Evolutionary conservation across 2,329 filamentous ascomycete species (phyloP).

Genomic region (Trichophyton simii): DNA sequence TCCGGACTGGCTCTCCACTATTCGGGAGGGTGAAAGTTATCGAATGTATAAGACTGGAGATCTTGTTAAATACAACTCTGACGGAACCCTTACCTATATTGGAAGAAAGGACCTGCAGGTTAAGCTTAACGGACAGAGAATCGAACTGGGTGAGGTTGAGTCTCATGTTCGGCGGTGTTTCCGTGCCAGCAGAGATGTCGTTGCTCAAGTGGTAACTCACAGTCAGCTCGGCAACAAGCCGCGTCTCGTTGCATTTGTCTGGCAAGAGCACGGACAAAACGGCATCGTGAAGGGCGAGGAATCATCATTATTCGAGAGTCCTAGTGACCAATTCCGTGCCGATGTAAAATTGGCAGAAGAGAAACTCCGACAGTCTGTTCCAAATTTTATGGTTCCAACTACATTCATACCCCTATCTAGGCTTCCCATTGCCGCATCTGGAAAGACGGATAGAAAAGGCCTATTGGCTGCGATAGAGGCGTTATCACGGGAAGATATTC

Average conservation of each 20-base stretch:
- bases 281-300: neutral
- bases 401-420: conserved; percentile 7
- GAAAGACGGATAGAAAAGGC: conserved; percentile 23
- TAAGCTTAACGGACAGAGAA: conserved; percentile 69
- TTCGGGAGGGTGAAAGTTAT: neutral
- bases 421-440: conserved; percentile 24
- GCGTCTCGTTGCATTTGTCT: conserved; percentile 12
- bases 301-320: neutral
- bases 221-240: neutral
- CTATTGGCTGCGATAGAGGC: conserved; percentile 17
- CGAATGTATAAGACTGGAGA: conserved; percentile 18
- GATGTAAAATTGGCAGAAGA: conserved; percentile 1
- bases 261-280: neutral
- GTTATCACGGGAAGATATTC: neutral
- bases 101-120: conserved; percentile 45
- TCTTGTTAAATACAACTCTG: conserved; percentile 14
- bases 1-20: conserved; percentile 12
- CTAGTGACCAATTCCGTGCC: neutral
- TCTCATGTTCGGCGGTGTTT: conserved; percentile 40
- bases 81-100: conserved; percentile 13
- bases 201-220: conserved; percentile 6
- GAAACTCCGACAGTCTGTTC: conserved; percentile 7
- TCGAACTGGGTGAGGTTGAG: conserved; percentile 79
- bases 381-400: conserved; percentile 15
- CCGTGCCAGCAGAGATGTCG: neutral